Percentiles rank a stretch among this genome's conserved stretches.
These are phyloP conservation scores for Quercus cerris DNA, from an alignment of 306 rosid species.

Conservation along the genomic window DNA sequence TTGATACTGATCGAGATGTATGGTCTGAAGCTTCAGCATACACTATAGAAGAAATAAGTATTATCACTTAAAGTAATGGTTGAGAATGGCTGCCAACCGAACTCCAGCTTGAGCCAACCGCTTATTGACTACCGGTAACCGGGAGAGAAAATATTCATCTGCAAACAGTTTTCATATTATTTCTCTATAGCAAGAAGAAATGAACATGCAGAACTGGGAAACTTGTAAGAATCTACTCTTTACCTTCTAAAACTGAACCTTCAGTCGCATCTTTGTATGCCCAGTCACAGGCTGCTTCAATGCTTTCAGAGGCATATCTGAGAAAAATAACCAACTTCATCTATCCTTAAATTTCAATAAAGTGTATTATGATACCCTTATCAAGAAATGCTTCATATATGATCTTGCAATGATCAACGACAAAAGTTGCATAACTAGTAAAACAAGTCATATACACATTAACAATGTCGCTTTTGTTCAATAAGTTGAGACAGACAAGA, in stretches of 20 bases:
- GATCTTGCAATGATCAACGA: not conserved
- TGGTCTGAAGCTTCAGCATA: not conserved
- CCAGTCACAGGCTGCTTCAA: slow-evolving; percentile 68
- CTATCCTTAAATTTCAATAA: not conserved
- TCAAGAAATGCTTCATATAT: not conserved
- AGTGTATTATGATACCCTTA: not conserved
- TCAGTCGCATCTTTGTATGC: slow-evolving; percentile 65
- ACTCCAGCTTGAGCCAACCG: slow-evolving; percentile 87
- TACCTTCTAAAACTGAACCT: slow-evolving; percentile 63
- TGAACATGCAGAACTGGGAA: not conserved
- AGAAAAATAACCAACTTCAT: slow-evolving; percentile 8
- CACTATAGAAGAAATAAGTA: not conserved
- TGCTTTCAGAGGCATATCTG: slow-evolving; percentile 82
- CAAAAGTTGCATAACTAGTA: not conserved
- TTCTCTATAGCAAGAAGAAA: not conserved
- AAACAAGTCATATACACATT: not conserved
- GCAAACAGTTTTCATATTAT: slow-evolving; percentile 13
- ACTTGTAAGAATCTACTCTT: not conserved
- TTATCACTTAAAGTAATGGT: slow-evolving; percentile 45
- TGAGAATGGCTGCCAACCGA: slow-evolving; percentile 78
- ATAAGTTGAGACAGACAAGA: not conserved
- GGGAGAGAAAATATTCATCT: slow-evolving; percentile 79
- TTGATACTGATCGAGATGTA: not conserved
- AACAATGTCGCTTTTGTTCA: not conserved
- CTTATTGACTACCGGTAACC: slow-evolving; percentile 51